Conservation (phyloP, 75 land plant species). For the Sequoiadendron giganteum region DNA sequence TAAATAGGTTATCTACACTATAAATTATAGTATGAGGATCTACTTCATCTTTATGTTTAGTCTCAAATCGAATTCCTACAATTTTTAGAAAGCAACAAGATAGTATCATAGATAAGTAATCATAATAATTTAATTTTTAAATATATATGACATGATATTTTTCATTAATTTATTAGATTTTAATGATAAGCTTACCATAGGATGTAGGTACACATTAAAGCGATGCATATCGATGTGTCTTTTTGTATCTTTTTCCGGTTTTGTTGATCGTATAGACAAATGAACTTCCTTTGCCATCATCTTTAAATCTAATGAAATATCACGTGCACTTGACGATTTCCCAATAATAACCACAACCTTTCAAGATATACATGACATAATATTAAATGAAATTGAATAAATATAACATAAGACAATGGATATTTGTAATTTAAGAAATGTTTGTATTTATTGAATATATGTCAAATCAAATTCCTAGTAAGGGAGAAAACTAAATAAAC, state of each 20-base stretch:
- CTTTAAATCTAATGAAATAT: constrained; percentile 69
- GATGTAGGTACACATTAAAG: not conserved
- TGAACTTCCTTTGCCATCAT: constrained; percentile 74
- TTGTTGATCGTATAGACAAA: constrained; percentile 43
- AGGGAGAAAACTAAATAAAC: not conserved
- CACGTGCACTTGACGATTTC: constrained; percentile 64
- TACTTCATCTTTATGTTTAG: constrained; percentile 35
- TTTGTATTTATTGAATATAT: not conserved
- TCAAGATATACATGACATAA: not conserved
- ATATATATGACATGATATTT: constrained; percentile 25
- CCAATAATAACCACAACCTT: constrained; percentile 88
- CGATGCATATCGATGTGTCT: not conserved
- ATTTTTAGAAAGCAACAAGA: not conserved
- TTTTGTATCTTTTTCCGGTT: constrained; percentile 11
- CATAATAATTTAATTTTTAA: too few relatives aligned
- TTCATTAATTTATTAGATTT: constrained; percentile 27
- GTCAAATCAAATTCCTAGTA: not conserved
- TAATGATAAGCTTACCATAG: constrained; percentile 4
- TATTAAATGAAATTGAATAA: not conserved
- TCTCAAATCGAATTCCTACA: not conserved
- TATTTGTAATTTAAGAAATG: not conserved
- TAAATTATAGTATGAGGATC: not conserved
- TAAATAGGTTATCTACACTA: not conserved
- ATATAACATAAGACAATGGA: not conserved
- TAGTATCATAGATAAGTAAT: not conserved